Base-by-base conservation (phyloP, 306 rosid genomes). In the Inga laurina region DNA sequence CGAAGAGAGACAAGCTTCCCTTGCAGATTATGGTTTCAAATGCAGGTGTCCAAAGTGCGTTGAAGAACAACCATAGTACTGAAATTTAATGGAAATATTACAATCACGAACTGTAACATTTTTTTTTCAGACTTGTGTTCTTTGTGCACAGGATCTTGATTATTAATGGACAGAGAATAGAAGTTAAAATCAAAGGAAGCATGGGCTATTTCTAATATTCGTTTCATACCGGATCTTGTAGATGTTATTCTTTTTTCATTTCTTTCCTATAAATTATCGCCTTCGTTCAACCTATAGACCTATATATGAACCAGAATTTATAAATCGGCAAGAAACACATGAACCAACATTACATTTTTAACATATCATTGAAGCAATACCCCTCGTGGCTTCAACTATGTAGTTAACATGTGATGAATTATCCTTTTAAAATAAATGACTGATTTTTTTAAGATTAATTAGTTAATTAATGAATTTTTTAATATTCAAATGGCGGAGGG, bases 11-110 rank as follows among this genome's bases (percentile, higher is more conserved):
- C 91, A 62, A 39, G 88, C 91, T 13, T 82, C 86, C 56, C 95
- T 90, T 84, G 95, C 88, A 78, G 95, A 91, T 77, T 91, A 90
- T 57, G 92, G 95, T 41, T 90, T 91, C 45, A 78, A 76, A 79
- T 91, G 95, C 88, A 82, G 81, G 69, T 91, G 95, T 83, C 82
- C 83, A n/a, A 90, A 86, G 85, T 91, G 93, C 77, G 24, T 85
- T 68, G 76, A 44, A 77, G 91, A 89, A 76, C 86, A 82, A 72
- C 57, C 76, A 44, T 86, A 80, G 46, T 46, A 22, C 76, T 3
- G 35, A 72, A 72, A 43, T 44, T 44, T 11, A 72, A 22, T 19
- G 34, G 34, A 56, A 54, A 34, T 39, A 39, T 39, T 39, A 3
- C 34, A 21, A n/a, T 54, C 52, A 11, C 41, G 39, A 37, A 37